phyloP scores from a whole-genome alignment of 331 rosid genomes.

The Acacia pycnantha region DNA sequence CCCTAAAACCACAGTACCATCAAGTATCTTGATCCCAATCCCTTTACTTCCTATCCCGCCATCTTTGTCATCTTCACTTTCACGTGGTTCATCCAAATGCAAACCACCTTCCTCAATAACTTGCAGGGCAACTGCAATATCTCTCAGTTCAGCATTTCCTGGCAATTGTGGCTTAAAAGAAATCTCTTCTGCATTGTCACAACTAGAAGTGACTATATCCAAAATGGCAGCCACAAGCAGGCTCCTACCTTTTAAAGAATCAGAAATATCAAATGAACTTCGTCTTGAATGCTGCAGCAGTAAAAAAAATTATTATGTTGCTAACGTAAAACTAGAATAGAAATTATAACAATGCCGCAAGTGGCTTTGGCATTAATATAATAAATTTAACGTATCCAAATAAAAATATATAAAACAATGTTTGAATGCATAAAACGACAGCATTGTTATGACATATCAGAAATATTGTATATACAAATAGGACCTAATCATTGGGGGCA shows the following conservation, averaged over 20 bases:
- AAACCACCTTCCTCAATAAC: slow-evolving; percentile 91
- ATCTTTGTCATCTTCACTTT: slow-evolving; percentile 52
- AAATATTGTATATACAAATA: neutral
- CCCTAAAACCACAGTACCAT: slow-evolving; percentile 77
- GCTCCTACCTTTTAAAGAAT: slow-evolving; percentile 92
- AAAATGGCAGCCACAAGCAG: slow-evolving; percentile 98
- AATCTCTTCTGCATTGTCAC: slow-evolving; percentile 57
- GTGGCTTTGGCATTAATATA: slow-evolving; percentile 20
- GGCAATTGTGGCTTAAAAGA: slow-evolving; percentile 74
- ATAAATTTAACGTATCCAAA: slow-evolving; percentile 8
- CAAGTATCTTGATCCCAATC: slow-evolving; percentile 86
- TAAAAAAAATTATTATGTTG: slow-evolving; percentile 37
- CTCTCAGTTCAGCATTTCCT: slow-evolving; percentile 75
- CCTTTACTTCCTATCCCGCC: slow-evolving; percentile 70
- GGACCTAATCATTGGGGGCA: too few relatives aligned
- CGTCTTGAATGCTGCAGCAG: slow-evolving; percentile 79
- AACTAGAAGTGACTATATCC: slow-evolving; percentile 91
- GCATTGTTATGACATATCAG: neutral
- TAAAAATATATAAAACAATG: slow-evolving; percentile 10
- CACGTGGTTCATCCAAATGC: slow-evolving; percentile 68
- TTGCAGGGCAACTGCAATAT: slow-evolving; percentile 81
- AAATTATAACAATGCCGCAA: slow-evolving; percentile 31
- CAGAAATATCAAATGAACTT: slow-evolving; percentile 74
- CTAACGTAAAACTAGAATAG: slow-evolving; percentile 31
- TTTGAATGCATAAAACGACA: slow-evolving; percentile 2